These are phyloP conservation scores for Immersiella caudata DNA, from an alignment of 495 filamentous ascomycete genomes.

Conservation along the genomic window DNA sequence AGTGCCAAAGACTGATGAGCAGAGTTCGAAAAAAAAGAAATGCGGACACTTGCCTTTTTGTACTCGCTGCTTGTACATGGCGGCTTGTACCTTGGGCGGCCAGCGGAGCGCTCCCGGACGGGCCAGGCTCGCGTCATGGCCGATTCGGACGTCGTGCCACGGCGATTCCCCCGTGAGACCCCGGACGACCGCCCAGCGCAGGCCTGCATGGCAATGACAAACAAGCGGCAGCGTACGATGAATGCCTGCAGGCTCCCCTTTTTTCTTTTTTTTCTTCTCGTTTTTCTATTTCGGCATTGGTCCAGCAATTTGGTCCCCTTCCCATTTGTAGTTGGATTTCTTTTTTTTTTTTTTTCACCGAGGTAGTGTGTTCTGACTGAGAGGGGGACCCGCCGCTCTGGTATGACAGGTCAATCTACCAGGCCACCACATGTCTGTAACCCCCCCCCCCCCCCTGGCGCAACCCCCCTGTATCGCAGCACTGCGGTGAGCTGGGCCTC, in stretches of 20 bases:
- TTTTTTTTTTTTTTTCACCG: background rate
- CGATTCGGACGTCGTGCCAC: slow-evolving; percentile 12
- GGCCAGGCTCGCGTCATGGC: slow-evolving; percentile 7
- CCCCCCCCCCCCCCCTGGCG: background rate
- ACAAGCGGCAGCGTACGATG: slow-evolving; percentile 6
- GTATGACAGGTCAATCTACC: slow-evolving; percentile 15
- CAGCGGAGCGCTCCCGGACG: background rate
- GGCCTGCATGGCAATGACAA: slow-evolving; percentile 6
- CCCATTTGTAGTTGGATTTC: background rate
- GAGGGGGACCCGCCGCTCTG: background rate
- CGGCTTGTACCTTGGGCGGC: too few species aligned
- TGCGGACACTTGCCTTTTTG: background rate
- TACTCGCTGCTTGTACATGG: background rate
- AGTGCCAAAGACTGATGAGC: too few species aligned
- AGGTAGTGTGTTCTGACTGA: background rate
- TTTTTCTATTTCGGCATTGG: slow-evolving; percentile 5
- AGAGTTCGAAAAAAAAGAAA: background rate
- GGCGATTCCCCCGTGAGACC: slow-evolving; percentile 2
- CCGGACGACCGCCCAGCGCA: background rate
- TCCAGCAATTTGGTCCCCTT: background rate
- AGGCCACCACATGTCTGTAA: slow-evolving; percentile 5
- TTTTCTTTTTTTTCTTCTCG: background rate
- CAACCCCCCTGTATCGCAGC: slow-evolving; percentile 1
- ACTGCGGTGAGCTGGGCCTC: slow-evolving; percentile 20
- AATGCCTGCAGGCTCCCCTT: slow-evolving; percentile 4